These are phyloP conservation scores for Boletus vermiculosoides DNA, from an alignment of 768 basidiomycete genomes.

Conservation along the genomic window DNA sequence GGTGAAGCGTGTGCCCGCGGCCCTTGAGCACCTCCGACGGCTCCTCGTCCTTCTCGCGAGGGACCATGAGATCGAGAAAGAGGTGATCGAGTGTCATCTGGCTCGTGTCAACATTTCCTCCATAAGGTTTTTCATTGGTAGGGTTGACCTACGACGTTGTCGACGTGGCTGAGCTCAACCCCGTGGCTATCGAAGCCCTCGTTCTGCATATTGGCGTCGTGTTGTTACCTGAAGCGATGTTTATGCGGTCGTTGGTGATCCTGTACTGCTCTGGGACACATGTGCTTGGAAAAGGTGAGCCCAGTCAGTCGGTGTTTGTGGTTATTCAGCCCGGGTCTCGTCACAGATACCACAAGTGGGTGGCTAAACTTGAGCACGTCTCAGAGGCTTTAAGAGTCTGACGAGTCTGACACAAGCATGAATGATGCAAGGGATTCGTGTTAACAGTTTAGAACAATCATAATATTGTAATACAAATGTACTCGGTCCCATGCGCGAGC, in stretches of 20 bases:
- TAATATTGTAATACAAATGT: background rate
- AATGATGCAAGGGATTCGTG: background rate
- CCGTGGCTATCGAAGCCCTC: conserved; percentile 8
- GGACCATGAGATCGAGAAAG: background rate
- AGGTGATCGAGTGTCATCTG: conserved; percentile 6
- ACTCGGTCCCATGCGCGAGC: background rate
- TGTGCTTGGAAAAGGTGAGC: conserved; percentile 12
- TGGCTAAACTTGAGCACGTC: conserved; percentile 10
- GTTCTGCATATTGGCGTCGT: conserved; percentile 9
- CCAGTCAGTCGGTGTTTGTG: background rate
- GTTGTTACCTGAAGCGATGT: conserved; percentile 8
- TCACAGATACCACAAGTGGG: conserved; percentile 12
- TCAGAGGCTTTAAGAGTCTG: background rate
- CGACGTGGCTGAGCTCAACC: conserved; percentile 16
- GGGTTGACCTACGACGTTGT: background rate
- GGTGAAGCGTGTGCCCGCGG: background rate
- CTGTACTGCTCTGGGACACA: conserved; percentile 19
- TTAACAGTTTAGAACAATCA: background rate
- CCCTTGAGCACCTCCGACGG: background rate
- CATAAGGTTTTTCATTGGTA: conserved; percentile 13
- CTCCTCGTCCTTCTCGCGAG: background rate
- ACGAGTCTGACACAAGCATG: background rate
- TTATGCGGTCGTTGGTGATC: conserved; percentile 13
- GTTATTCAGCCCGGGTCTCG: background rate
- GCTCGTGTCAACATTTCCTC: background rate